A percentile compares a stretch with the other conserved stretches of the same genome.
These are phyloP conservation scores for Babesia ovis DNA, from an alignment of 169 alveolate species.

Conservation along the genomic window DNA sequence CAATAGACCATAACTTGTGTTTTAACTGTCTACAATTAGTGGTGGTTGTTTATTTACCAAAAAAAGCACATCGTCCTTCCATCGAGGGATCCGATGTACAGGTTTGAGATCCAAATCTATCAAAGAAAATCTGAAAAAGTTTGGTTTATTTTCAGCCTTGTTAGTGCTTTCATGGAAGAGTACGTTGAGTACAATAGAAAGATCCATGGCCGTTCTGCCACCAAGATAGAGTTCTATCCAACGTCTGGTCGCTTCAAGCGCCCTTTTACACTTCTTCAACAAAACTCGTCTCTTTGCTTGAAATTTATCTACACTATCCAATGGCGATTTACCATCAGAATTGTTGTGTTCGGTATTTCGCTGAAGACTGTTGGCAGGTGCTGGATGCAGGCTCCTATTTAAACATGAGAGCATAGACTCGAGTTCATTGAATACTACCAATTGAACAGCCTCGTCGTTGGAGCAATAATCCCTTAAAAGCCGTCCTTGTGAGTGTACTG, in stretches of 20 bases:
- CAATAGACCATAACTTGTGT: no score
- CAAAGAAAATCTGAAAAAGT: conserved; percentile 40
- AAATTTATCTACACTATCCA: not conserved
- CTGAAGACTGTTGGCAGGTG: not conserved
- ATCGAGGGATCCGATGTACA: conserved; percentile 24
- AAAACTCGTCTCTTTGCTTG: not conserved
- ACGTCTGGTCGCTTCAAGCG: not conserved
- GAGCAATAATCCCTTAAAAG: not conserved
- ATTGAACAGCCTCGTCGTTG: conserved; percentile 15
- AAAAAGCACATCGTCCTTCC: conserved; percentile 25
- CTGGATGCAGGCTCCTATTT: not conserved
- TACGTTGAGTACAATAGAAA: conserved; percentile 44
- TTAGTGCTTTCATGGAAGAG: conserved; percentile 6
- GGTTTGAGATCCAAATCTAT: conserved; percentile 59
- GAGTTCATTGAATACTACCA: conserved; percentile 19
- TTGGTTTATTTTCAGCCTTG: not conserved
- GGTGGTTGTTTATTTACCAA: not conserved
- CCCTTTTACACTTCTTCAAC: not conserved
- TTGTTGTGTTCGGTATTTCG: not conserved
- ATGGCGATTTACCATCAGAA: not conserved
- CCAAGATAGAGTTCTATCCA: conserved; percentile 50
- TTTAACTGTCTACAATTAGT: no score
- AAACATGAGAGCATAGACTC: not conserved
- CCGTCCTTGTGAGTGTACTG: conserved; percentile 19
- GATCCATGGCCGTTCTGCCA: conserved; percentile 66